Evolutionary conservation across 306 rosid species (phyloP).

Genomic region (Vicia faba): DNA sequence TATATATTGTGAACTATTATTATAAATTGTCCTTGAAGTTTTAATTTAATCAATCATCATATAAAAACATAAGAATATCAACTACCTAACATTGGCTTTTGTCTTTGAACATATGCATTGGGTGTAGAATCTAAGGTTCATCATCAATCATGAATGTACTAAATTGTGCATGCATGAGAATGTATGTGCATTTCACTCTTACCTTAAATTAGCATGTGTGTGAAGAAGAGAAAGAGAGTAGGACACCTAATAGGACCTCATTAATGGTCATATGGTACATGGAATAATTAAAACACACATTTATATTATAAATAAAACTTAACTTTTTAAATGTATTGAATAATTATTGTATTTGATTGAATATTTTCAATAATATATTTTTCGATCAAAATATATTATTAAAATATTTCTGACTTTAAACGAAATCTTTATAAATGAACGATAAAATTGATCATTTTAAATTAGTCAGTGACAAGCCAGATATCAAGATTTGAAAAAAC

Average conservation of each 20-base stretch:
- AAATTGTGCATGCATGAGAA: not conserved
- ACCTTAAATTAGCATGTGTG: not conserved
- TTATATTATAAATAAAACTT: too few relatives aligned
- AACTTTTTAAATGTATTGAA: too few relatives aligned
- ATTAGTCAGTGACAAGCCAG: too few relatives aligned
- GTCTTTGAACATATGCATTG: not conserved
- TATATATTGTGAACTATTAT: too few relatives aligned
- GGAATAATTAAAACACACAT: not conserved
- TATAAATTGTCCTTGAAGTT: too few relatives aligned
- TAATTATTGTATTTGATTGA: too few relatives aligned
- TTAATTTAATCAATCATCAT: not conserved
- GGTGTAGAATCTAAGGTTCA: constrained; percentile 3
- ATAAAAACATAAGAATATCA: not conserved
- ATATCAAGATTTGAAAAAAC: too few relatives aligned
- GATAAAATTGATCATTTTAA: too few relatives aligned
- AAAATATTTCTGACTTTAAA: too few relatives aligned
- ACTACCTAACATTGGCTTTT: not conserved
- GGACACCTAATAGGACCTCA: not conserved
- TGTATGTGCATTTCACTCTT: not conserved
- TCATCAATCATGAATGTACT: constrained; percentile 19
- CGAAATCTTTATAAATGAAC: too few relatives aligned
- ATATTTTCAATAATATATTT: too few relatives aligned
- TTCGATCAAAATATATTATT: too few relatives aligned
- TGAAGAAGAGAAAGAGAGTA: not conserved
- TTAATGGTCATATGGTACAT: not conserved